A percentile compares a stretch with the other conserved stretches of the same genome.
phyloP scores from a whole-genome alignment of 176 grass and related monocot genomes.

The Rhynchospora pubera region DNA sequence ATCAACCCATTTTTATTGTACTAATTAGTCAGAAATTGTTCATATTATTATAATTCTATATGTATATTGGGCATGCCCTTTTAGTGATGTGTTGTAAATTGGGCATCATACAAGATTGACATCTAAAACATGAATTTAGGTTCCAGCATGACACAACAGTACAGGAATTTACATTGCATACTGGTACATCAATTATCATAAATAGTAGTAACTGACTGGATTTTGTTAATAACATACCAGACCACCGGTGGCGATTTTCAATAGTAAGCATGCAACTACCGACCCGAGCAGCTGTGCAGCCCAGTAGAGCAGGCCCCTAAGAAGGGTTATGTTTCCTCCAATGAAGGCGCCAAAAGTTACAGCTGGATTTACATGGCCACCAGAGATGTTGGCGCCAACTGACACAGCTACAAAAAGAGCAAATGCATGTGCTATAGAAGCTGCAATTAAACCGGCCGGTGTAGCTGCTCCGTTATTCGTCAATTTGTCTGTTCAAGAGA shows the following conservation, averaged over 20 bases:
- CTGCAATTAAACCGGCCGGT: conserved; percentile 43
- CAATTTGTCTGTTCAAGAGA: conserved; percentile 43
- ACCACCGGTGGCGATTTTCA: conserved; percentile 54
- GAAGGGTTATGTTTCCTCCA: conserved; percentile 65
- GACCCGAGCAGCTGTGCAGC: conserved; percentile 75
- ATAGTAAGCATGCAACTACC: conserved; percentile 61
- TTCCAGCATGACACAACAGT: too few relatives aligned
- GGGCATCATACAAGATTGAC: too few relatives aligned
- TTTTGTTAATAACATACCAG: conserved; percentile 17
- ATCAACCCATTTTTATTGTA: not conserved
- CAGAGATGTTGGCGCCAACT: conserved; percentile 65
- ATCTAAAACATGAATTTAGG: too few relatives aligned
- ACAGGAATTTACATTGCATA: too few relatives aligned
- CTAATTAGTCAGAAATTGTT: not conserved
- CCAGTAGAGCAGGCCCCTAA: conserved; percentile 62
- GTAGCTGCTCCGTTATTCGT: conserved; percentile 44
- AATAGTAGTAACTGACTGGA: not conserved
- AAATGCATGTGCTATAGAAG: conserved; percentile 57
- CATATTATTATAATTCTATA: too few relatives aligned
- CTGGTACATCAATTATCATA: not conserved
- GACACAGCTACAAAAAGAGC: conserved; percentile 61
- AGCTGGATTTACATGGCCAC: conserved; percentile 82
- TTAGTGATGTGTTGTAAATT: too few relatives aligned
- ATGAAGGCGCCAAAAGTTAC: conserved; percentile 79
- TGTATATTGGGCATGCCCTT: not conserved